phyloP scores from a whole-genome alignment of 1,284 basidiomycete species.

The Papiliotrema fonsecae region DNA sequence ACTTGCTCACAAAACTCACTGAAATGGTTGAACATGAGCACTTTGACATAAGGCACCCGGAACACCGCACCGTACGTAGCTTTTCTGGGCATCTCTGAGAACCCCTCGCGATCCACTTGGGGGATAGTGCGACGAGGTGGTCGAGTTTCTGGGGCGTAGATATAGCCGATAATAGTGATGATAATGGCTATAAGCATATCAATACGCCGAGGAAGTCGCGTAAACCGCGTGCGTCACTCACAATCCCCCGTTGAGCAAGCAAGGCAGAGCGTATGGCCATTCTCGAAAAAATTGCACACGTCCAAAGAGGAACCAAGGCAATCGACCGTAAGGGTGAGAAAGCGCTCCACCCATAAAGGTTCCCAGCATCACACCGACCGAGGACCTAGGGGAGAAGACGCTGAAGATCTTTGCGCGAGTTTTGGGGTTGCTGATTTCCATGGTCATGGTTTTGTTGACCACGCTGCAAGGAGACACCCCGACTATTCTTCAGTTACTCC shows the following conservation, averaged over 20 bases:
- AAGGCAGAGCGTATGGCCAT: constrained; percentile 27
- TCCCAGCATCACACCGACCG: constrained; percentile 18
- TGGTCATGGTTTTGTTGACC: constrained; percentile 13
- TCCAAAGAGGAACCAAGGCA: constrained; percentile 24
- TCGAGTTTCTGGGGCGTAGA: background rate
- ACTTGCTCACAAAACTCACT: background rate
- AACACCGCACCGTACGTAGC: background rate
- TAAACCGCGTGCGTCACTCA: constrained; percentile 5
- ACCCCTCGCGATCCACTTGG: background rate
- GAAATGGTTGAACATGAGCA: background rate
- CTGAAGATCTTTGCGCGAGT: constrained; percentile 25
- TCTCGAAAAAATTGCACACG: constrained; percentile 10
- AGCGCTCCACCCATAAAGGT: constrained; percentile 25
- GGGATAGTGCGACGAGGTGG: no score
- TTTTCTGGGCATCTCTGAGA: background rate
- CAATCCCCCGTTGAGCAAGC: constrained; percentile 12
- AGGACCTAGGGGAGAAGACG: constrained; percentile 21
- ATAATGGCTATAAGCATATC: background rate
- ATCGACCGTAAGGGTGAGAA: constrained; percentile 20
- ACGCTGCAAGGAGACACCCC: constrained; percentile 20
- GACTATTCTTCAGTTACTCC: constrained; percentile 11
- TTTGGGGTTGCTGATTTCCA: constrained; percentile 19
- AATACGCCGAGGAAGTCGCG: background rate
- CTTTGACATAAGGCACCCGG: background rate
- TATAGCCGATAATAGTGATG: background rate